phyloP scores from a whole-genome alignment of 306 rosid species.

The Gastrolobium bilobum region DNA sequence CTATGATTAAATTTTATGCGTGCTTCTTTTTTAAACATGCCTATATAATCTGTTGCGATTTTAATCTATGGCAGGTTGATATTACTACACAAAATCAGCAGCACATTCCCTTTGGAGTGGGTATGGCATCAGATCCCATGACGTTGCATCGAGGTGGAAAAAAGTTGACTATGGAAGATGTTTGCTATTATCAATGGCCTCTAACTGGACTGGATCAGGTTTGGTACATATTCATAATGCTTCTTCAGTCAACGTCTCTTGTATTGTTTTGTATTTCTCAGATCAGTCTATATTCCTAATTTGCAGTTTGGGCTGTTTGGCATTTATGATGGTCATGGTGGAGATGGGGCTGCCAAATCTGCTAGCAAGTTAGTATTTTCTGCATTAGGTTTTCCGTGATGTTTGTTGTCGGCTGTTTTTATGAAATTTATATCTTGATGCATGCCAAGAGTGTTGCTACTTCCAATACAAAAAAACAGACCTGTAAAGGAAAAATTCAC shows the following conservation, averaged over 20 bases:
- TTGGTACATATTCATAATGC: slow-evolving; percentile 35
- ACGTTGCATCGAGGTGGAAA: slow-evolving; percentile 94
- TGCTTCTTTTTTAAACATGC: not conserved
- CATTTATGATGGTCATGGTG: slow-evolving; percentile 96
- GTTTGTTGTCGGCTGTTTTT: slow-evolving; percentile 35
- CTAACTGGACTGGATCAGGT: slow-evolving; percentile 95
- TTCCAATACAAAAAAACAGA: not conserved
- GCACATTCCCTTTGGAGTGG: slow-evolving; percentile 85
- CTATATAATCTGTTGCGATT: slow-evolving; percentile 6
- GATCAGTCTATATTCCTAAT: slow-evolving; percentile 50
- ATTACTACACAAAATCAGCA: slow-evolving; percentile 66
- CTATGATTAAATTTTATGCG: slow-evolving; percentile 6
- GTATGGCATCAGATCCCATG: slow-evolving; percentile 97
- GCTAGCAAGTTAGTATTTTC: slow-evolving; percentile 90
- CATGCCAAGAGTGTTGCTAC: not conserved
- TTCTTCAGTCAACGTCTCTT: slow-evolving; percentile 37
- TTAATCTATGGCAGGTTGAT: slow-evolving; percentile 73
- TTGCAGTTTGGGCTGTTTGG: slow-evolving; percentile 95
- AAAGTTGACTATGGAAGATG: slow-evolving; percentile 95
- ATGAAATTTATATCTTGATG: slow-evolving; percentile 16
- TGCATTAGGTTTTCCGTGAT: slow-evolving; percentile 47
- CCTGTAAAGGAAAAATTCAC: not conserved
- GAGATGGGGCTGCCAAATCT: slow-evolving; percentile 88
- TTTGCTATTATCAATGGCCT: slow-evolving; percentile 94
- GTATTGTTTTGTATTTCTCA: slow-evolving; percentile 35